A percentile compares a stretch with the other conserved stretches of the same genome.
Conservation (phyloP, 2,329 filamentous ascomycete genomes). For the Beauveria pseudobassiana region DNA sequence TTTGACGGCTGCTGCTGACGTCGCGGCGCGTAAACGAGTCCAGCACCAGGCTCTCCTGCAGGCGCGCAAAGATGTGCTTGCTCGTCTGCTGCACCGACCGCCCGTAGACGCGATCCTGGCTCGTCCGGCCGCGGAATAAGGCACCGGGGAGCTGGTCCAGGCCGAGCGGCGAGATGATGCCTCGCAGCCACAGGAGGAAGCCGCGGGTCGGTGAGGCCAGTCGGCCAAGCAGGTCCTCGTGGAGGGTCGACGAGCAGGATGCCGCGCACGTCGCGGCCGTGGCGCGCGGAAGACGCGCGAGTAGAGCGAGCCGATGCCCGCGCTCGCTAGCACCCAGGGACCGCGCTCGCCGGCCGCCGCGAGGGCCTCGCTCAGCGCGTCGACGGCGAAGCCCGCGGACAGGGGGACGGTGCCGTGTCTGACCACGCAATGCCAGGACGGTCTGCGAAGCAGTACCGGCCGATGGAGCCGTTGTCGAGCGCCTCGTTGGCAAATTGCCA, state of each 20-base stretch:
- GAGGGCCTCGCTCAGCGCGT: slow-evolving; percentile 81
- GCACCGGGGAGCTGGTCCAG: slow-evolving; percentile 73
- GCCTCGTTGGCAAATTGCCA: slow-evolving; percentile 73
- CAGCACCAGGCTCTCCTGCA: slow-evolving; percentile 89
- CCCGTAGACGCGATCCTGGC: slow-evolving; percentile 80
- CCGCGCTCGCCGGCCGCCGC: slow-evolving; percentile 72
- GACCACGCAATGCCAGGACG: slow-evolving; percentile 81
- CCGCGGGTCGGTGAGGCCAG: slow-evolving; percentile 63
- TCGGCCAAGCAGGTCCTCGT: slow-evolving; percentile 72
- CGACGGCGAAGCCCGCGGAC: slow-evolving; percentile 86
- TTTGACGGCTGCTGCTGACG: slow-evolving; percentile 66
- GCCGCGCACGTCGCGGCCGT: slow-evolving; percentile 66
- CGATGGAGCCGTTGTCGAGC: slow-evolving; percentile 71
- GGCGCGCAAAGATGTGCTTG: slow-evolving; percentile 79
- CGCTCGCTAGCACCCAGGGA: slow-evolving; percentile 81
- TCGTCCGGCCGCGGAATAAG: slow-evolving; percentile 70
- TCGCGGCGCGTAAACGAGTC: slow-evolving; percentile 79
- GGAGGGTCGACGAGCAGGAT: slow-evolving; percentile 82
- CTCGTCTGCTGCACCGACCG: slow-evolving; percentile 69
- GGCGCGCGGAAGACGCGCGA: slow-evolving; percentile 85
- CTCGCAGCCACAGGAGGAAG: slow-evolving; percentile 79
- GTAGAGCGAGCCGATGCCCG: slow-evolving; percentile 82
- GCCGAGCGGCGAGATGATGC: slow-evolving; percentile 79
- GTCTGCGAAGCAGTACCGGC: slow-evolving; percentile 91
- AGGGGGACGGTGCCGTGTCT: slow-evolving; percentile 88